These are phyloP conservation scores for Clohesyomyces aquaticus DNA, from an alignment of 495 filamentous ascomycete species.

Conservation along the genomic window DNA sequence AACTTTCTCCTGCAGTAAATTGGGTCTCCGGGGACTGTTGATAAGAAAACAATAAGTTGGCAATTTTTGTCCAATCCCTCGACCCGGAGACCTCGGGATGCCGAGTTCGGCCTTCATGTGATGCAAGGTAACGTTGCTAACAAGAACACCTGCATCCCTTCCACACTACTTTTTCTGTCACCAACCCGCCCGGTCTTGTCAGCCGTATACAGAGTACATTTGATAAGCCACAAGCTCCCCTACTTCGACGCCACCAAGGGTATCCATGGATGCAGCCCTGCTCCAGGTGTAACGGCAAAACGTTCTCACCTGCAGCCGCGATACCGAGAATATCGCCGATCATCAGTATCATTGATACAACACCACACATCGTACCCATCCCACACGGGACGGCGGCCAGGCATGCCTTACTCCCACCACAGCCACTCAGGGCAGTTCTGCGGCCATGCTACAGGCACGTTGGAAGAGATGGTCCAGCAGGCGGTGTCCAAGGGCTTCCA, in stretches of 20 bases:
- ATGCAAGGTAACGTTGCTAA: too few relatives aligned
- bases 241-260: neutral
- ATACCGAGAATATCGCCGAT: neutral
- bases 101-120: too few relatives aligned
- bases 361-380: neutral
- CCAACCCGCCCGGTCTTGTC: too few relatives aligned
- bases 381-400: neutral
- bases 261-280: neutral
- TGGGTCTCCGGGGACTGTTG: too few relatives aligned
- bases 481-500: slow-evolving; percentile 80
- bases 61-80: too few relatives aligned
- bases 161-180: too few relatives aligned
- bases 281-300: neutral
- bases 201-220: too few relatives aligned
- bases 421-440: slow-evolving; percentile 98
- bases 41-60: too few relatives aligned
- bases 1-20: too few relatives aligned
- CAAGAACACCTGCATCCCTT: too few relatives aligned
- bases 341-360: too few relatives aligned
- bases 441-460: slow-evolving; percentile 78
- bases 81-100: too few relatives aligned
- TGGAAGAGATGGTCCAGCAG: slow-evolving; percentile 79
- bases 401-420: slow-evolving; percentile 98
- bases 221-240: neutral
- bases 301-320: neutral